A percentile compares a stretch with the other conserved stretches of the same genome.
These are phyloP conservation scores for Lolium perenne DNA, from an alignment of 176 grass and related monocot species.

Conservation along the genomic window DNA sequence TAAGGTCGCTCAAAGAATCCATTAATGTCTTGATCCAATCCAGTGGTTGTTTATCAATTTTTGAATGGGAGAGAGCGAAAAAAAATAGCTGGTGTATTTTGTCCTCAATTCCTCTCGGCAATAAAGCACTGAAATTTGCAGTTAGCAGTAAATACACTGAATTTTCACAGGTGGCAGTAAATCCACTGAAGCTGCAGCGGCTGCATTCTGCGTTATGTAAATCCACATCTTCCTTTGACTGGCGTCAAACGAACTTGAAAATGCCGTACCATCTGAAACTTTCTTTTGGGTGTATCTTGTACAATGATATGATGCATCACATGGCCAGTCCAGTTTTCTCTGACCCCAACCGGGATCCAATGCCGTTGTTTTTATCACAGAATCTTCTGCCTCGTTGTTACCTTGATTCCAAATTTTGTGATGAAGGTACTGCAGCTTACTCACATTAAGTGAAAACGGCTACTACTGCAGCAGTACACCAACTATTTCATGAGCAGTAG, in stretches of 20 bases:
- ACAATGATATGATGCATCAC: slow-evolving; percentile 32
- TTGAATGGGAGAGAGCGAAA: background rate
- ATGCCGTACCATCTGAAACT: background rate
- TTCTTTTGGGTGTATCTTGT: slow-evolving; percentile 26
- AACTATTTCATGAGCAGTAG: slow-evolving; percentile 20
- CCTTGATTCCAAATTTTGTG: background rate
- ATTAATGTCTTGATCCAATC: background rate
- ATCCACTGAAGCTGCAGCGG: background rate
- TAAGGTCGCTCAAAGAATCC: background rate
- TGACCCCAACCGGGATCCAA: slow-evolving; percentile 24
- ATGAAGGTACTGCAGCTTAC: background rate
- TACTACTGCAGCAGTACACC: background rate
- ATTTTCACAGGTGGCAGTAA: background rate
- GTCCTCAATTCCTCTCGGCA: background rate
- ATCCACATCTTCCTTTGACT: slow-evolving; percentile 23
- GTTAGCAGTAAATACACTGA: background rate
- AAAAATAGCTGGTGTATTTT: background rate
- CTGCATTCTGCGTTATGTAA: background rate
- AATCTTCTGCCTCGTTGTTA: slow-evolving; percentile 18
- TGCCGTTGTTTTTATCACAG: background rate
- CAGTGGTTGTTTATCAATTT: background rate
- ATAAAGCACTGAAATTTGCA: slow-evolving; percentile 7
- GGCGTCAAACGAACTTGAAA: slow-evolving; percentile 2
- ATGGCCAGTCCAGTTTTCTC: slow-evolving; percentile 21
- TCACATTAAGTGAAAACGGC: slow-evolving; percentile 10